A percentile compares a stretch with the other conserved stretches of the same genome.
These are phyloP conservation scores for Rosa hybrid DNA, from an alignment of 331 rosid species.

Conservation along the genomic window DNA sequence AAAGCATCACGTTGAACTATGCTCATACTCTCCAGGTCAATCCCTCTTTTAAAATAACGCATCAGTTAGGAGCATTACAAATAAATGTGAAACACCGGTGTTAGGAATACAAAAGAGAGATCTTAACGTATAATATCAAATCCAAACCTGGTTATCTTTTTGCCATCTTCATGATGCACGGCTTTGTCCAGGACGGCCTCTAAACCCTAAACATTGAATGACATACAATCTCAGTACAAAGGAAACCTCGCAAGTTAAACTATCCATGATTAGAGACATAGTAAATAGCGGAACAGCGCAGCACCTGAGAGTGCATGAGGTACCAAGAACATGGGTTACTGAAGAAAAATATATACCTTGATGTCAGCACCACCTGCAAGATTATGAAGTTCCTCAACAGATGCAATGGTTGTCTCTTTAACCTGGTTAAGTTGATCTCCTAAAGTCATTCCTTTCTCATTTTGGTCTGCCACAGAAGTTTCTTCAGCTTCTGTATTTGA, in stretches of 20 bases:
- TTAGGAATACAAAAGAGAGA: slow-evolving; percentile 21
- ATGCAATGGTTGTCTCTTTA: slow-evolving; percentile 72
- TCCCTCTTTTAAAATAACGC: slow-evolving; percentile 63
- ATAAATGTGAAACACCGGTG: slow-evolving; percentile 5
- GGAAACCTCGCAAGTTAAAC: slow-evolving; percentile 9
- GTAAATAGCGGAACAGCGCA: slow-evolving; percentile 22
- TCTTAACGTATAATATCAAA: slow-evolving; percentile 27
- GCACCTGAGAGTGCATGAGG: slow-evolving; percentile 13
- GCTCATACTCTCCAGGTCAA: slow-evolving; percentile 96
- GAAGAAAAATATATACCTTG: slow-evolving; percentile 57
- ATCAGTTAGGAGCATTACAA: slow-evolving; percentile 33
- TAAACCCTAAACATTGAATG: slow-evolving; percentile 66
- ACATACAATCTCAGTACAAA: slow-evolving; percentile 16
- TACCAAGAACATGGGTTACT: slow-evolving; percentile 11
- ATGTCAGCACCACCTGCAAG: slow-evolving; percentile 99
- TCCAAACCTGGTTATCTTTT: slow-evolving; percentile 89
- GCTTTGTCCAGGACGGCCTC: slow-evolving; percentile 99
- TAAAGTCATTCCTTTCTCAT: slow-evolving; percentile 71
- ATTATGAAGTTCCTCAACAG: slow-evolving; percentile 94
- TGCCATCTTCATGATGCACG: slow-evolving; percentile 94
- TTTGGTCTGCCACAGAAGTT: slow-evolving; percentile 46
- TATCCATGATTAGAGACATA: background rate
- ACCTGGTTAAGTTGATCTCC: slow-evolving; percentile 88
- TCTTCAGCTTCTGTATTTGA: slow-evolving; percentile 56
- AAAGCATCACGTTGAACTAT: slow-evolving; percentile 86